Percentiles rank a stretch among this genome's conserved stretches.
These are phyloP conservation scores for Tolypocladium amazonense DNA, from an alignment of 2,329 filamentous ascomycete species.

Conservation along the genomic window DNA sequence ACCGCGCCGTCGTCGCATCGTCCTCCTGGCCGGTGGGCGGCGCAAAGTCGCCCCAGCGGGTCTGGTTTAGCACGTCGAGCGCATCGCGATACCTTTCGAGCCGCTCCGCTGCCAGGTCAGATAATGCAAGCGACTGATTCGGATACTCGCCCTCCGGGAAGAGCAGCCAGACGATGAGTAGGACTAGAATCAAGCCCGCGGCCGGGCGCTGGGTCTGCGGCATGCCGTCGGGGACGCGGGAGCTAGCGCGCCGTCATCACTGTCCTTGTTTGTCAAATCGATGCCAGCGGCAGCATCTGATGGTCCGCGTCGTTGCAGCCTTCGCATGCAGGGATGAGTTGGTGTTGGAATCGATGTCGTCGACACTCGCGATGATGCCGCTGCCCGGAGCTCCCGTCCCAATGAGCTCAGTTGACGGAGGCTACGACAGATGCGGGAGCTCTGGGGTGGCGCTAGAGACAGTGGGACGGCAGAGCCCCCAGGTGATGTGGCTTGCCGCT, in stretches of 20 bases:
- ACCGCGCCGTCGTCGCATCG: slow-evolving; percentile 21
- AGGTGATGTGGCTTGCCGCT: background rate
- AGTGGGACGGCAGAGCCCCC: background rate
- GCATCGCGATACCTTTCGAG: slow-evolving; percentile 41
- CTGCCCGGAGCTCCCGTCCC: background rate
- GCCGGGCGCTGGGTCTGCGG: slow-evolving; percentile 32
- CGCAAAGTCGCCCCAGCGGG: slow-evolving; percentile 49
- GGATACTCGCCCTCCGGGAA: slow-evolving; percentile 25
- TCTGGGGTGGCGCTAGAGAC: background rate
- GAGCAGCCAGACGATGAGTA: slow-evolving; percentile 28
- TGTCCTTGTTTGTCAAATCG: background rate
- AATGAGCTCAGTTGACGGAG: background rate
- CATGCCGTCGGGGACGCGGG: slow-evolving; percentile 20
- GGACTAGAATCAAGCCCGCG: slow-evolving; percentile 16
- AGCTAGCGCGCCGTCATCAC: slow-evolving; percentile 1
- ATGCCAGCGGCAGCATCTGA: background rate
- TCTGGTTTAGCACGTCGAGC: slow-evolving; percentile 42
- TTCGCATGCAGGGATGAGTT: background rate
- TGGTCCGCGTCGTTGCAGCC: background rate
- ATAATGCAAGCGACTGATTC: slow-evolving; percentile 19
- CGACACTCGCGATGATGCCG: background rate
- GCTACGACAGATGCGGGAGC: background rate
- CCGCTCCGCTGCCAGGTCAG: slow-evolving; percentile 29
- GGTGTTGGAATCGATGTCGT: background rate
- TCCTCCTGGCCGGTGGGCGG: slow-evolving; percentile 24